Percentiles rank a stretch among this genome's conserved stretches.
Conservation (phyloP, 495 filamentous ascomycete genomes). For the Tuber calosporum region DNA sequence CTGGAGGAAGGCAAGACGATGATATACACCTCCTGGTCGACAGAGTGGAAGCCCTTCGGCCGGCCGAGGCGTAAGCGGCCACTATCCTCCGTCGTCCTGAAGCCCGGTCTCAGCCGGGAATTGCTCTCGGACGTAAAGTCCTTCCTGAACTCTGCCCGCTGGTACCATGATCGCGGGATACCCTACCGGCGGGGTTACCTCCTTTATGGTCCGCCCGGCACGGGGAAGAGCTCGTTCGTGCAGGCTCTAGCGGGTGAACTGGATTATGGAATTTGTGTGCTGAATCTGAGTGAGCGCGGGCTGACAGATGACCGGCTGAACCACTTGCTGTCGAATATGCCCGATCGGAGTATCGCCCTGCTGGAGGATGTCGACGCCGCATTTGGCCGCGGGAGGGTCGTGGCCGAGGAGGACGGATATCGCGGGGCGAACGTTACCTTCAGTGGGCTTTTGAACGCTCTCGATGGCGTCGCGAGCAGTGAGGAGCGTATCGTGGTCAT, state of each 20-base stretch:
- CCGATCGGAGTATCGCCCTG: conserved; percentile 73
- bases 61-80: conserved; percentile 81
- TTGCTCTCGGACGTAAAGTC: conserved; percentile 80
- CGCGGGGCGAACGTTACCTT: conserved; percentile 87
- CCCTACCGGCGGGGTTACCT: conserved; percentile 69
- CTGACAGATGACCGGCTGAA: conserved; percentile 89
- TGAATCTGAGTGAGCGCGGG: conserved; percentile 88
- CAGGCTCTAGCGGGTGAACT: conserved; percentile 86
- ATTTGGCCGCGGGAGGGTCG: conserved; percentile 58
- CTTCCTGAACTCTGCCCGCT: conserved; percentile 68
- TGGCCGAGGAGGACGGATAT: conserved; percentile 77
- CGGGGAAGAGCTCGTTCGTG: conserved; percentile 93
- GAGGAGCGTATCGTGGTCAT: conserved; percentile 90
- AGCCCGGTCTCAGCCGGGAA: conserved; percentile 72
- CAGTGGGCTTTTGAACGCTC: conserved; percentile 83
- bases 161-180: conserved; percentile 89
- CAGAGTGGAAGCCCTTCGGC: conserved; percentile 76
- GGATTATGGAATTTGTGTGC: conserved; percentile 87
- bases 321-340: conserved; percentile 78
- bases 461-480: conserved; percentile 91
- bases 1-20: conserved; percentile 89
- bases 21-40: conserved; percentile 76
- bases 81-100: conserved; percentile 78
- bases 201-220: conserved; percentile 84
- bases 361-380: conserved; percentile 95